Evolutionary conservation across 192 early-diverging fungal species (phyloP).

Genomic region (Coemansia sp.): DNA sequence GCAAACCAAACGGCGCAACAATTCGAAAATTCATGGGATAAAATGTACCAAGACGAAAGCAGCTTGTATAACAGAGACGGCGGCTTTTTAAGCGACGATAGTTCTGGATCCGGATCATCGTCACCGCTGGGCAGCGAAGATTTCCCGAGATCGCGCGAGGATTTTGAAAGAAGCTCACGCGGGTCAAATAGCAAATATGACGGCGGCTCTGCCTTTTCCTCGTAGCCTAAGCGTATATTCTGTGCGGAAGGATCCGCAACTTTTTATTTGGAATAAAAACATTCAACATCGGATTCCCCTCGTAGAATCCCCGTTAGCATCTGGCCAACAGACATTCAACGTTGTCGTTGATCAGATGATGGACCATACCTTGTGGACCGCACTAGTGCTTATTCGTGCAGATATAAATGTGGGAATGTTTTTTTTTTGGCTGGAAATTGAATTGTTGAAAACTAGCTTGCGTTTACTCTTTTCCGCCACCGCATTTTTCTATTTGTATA

Average conservation of each 20-base stretch:
- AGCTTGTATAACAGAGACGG: conserved; percentile 1
- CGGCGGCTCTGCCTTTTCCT: conserved; percentile 9
- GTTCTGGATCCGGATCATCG: not conserved
- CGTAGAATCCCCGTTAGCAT: no score
- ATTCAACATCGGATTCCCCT: no score
- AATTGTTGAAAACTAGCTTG: not conserved
- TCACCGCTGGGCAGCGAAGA: conserved; percentile 20
- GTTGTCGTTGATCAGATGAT: not conserved
- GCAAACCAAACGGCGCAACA: conserved; percentile 7
- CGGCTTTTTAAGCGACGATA: not conserved
- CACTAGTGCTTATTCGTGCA: not conserved
- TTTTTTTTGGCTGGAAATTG: not conserved
- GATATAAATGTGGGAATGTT: not conserved
- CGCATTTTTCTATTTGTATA: not conserved
- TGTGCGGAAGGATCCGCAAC: no score
- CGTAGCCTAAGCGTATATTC: not conserved
- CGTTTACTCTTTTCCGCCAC: not conserved
- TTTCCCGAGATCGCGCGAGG: conserved; percentile 38
- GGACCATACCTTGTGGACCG: not conserved
- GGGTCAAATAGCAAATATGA: conserved; percentile 10
- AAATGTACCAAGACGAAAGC: conserved; percentile 10
- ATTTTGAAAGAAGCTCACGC: conserved; percentile 18
- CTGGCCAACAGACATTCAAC: no score
- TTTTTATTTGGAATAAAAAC: no score
- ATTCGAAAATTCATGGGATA: conserved; percentile 23